Evolutionary conservation across 2,329 filamentous ascomycete species (phyloP), one percentile per base, ranked within the genome.

Genomic region (Proliferodiscus dingleyae): DNA sequence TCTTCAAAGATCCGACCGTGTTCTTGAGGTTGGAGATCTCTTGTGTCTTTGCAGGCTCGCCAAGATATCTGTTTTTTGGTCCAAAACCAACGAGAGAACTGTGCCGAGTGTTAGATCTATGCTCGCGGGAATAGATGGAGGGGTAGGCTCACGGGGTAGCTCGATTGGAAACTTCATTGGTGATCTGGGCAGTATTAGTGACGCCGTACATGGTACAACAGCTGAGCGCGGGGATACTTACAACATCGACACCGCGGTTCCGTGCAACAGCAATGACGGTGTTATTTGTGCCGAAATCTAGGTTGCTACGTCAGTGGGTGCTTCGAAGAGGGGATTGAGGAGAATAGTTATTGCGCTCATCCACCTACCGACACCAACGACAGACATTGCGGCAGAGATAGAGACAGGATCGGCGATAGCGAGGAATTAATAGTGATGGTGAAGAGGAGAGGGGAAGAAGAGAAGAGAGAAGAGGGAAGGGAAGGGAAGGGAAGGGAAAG

Each of bases 21-120:
- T 98, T 98, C 78, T 97, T 98, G 64, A 97, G 82, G 78, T 98
- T 98, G 65, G 91, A 95, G 67, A 95, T 94, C 73, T 98, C 93
- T 74, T 96, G 91, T 58, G 91, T 97, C 81, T 97, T 97, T 59
- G 93, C 93, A 47, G 87, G 71, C 75, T 98, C 93, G 58, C 93
- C 93, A 56, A 98, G 80, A 68, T 94, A 95, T 74, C 93, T 87
- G 69, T 80, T 83, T 74, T 95, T 95, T 67, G 89, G 85, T 50
- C 89, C 89, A 70, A 98, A 98, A 63, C 89, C 90, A 62, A 98
- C 93, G 57, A 98, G 77, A 53, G 93, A 89, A 52, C 90, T 94
- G 63, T 45, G 47, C 41, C 50, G 26, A 47, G 36, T 37, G 46
- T 60, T 41, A 57, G 51, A 36, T 21, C 28, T 4, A 16, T 16